Conservation (phyloP, 495 filamentous ascomycete genomes). For the Xylaria palmicola region DNA sequence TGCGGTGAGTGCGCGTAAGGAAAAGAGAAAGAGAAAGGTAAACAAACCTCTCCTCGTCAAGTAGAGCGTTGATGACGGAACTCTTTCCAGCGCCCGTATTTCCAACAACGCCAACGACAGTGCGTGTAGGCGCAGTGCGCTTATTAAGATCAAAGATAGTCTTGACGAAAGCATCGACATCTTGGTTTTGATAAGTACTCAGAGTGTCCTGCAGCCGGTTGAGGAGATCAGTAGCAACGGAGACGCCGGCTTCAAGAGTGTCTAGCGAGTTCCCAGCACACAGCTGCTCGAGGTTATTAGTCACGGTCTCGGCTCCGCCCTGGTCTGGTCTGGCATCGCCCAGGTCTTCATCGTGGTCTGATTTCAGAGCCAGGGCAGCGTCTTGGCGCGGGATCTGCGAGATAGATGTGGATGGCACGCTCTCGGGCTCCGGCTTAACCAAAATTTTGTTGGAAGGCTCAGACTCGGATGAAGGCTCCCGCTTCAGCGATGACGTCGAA, state of each 20-base stretch:
- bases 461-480: not conserved
- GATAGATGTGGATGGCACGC: not conserved
- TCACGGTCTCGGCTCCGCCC: not conserved
- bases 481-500: not conserved
- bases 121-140: conserved; percentile 30
- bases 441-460: not conserved
- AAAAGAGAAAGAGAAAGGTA: not conserved
- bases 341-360: not conserved
- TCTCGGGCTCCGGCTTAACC: not conserved
- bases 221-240: conserved; percentile 25
- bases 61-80: conserved; percentile 59
- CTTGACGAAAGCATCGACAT: conserved; percentile 39
- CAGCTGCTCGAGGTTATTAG: conserved; percentile 23
- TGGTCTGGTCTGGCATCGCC: not conserved
- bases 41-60: conserved; percentile 51
- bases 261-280: conserved; percentile 14
- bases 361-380: not conserved
- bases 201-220: conserved; percentile 19
- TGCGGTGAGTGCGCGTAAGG: too few species aligned
- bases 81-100: conserved; percentile 61
- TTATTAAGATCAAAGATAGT: conserved; percentile 36
- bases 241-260: conserved; percentile 32
- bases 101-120: conserved; percentile 58
- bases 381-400: not conserved
- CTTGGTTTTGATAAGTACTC: not conserved